phyloP scores from a whole-genome alignment of 202 grass and related monocot species.

The Miscanthus sacchariflorus region DNA sequence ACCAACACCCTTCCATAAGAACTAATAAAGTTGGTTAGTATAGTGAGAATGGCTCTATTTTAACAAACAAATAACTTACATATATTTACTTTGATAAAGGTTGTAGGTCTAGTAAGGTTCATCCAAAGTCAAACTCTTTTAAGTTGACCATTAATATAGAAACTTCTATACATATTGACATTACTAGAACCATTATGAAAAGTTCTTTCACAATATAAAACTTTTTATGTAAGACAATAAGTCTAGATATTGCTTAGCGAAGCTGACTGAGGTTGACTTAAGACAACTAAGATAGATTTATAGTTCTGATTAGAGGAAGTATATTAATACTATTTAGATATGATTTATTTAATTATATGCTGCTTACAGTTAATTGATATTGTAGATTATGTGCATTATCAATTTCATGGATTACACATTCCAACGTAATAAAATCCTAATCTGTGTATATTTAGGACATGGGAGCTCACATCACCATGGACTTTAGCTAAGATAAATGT shows the following conservation, averaged over 20 bases:
- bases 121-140: background rate
- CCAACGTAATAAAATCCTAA: background rate
- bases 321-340: background rate
- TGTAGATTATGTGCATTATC: background rate
- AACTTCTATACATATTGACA: background rate
- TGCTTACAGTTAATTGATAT: background rate
- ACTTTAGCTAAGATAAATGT: conserved; percentile 57
- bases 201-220: background rate
- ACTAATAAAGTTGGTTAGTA: background rate
- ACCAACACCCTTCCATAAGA: too few relatives aligned
- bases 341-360: background rate
- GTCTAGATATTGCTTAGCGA: background rate
- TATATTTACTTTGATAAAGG: background rate
- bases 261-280: background rate
- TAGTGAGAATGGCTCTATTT: background rate
- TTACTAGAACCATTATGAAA: background rate
- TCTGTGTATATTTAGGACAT: conserved; percentile 43
- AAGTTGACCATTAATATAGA: background rate
- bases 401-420: background rate
- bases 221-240: background rate
- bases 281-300: background rate
- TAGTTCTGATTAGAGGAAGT: background rate
- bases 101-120: background rate
- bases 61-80: background rate
- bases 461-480: conserved; percentile 73